These are phyloP conservation scores for Cyberlindnera sargentensis DNA, from an alignment of 805 yeast genomes.

Conservation along the genomic window DNA sequence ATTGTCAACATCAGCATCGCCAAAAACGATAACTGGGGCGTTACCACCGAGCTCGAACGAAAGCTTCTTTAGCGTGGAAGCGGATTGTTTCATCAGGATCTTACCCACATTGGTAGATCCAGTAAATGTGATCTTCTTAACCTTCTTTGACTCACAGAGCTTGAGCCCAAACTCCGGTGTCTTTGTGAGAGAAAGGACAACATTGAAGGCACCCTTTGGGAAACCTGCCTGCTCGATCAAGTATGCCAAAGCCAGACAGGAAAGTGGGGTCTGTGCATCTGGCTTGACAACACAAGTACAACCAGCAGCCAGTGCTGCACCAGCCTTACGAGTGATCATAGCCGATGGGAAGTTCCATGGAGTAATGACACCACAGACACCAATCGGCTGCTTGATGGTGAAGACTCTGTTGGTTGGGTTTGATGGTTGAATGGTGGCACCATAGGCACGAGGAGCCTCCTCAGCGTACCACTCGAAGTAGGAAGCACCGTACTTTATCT, in stretches of 20 bases:
- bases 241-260: slow-evolving; percentile 50
- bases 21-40: slow-evolving; percentile 57
- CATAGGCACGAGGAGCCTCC: slow-evolving; percentile 51
- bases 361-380: slow-evolving; percentile 55
- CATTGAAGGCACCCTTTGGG: slow-evolving; percentile 51
- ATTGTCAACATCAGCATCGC: slow-evolving; percentile 49
- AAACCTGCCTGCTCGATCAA: slow-evolving; percentile 54
- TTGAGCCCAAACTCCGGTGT: slow-evolving; percentile 48
- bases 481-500: slow-evolving; percentile 54
- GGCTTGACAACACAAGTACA: slow-evolving; percentile 57
- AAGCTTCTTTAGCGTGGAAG: slow-evolving; percentile 51
- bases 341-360: slow-evolving; percentile 68
- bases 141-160: slow-evolving; percentile 39
- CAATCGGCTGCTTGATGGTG: slow-evolving; percentile 46
- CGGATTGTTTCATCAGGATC: slow-evolving; percentile 48
- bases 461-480: slow-evolving; percentile 87
- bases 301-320: slow-evolving; percentile 61
- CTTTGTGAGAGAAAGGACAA: slow-evolving; percentile 40
- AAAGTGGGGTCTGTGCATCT: slow-evolving; percentile 54
- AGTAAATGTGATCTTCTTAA: slow-evolving; percentile 55
- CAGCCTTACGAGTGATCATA: slow-evolving; percentile 60
- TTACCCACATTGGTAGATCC: slow-evolving; percentile 62
- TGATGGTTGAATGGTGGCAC: slow-evolving; percentile 49
- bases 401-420: slow-evolving; percentile 44
- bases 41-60: slow-evolving; percentile 64